These are phyloP conservation scores for Ogataea henricii DNA, from an alignment of 805 yeast genomes.

Conservation along the genomic window DNA sequence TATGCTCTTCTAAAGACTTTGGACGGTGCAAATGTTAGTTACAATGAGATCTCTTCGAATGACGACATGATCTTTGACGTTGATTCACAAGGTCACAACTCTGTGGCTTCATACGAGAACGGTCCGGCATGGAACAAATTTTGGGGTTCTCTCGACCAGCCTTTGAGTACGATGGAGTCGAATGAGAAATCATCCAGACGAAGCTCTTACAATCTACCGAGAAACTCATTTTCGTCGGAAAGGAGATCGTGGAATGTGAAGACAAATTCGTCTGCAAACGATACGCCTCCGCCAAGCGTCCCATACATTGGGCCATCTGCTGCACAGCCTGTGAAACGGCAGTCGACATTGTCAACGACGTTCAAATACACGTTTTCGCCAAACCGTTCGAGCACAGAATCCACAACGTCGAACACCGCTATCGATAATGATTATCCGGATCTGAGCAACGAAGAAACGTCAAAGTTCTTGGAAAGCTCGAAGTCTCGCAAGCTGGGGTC, in stretches of 20 bases:
- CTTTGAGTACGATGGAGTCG: slow-evolving; percentile 28
- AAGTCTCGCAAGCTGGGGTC: background rate
- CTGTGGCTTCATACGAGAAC: slow-evolving; percentile 20
- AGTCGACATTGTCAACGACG: slow-evolving; percentile 10
- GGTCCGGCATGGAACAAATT: slow-evolving; percentile 38
- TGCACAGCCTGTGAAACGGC: slow-evolving; percentile 9
- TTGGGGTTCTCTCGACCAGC: slow-evolving; percentile 36
- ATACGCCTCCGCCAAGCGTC: slow-evolving; percentile 19
- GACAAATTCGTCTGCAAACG: slow-evolving; percentile 22
- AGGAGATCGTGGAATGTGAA: slow-evolving; percentile 14
- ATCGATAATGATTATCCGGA: slow-evolving; percentile 11
- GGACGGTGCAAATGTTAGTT: slow-evolving; percentile 29
- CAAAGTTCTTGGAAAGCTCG: slow-evolving; percentile 4
- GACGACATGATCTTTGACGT: slow-evolving; percentile 38
- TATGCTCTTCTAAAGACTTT: slow-evolving; percentile 42
- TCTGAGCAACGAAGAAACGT: slow-evolving; percentile 2
- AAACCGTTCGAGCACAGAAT: slow-evolving; percentile 5
- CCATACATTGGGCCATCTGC: slow-evolving; percentile 24
- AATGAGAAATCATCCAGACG: slow-evolving; percentile 27
- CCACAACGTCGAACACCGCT: slow-evolving; percentile 14
- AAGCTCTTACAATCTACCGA: slow-evolving; percentile 18
- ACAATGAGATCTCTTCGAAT: slow-evolving; percentile 28
- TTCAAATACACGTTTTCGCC: slow-evolving; percentile 14
- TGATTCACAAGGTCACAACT: slow-evolving; percentile 12
- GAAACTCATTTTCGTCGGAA: slow-evolving; percentile 9